Conservation (phyloP, 371 early-diverging fungal species). For the Syncephalastrum monosporum region DNA sequence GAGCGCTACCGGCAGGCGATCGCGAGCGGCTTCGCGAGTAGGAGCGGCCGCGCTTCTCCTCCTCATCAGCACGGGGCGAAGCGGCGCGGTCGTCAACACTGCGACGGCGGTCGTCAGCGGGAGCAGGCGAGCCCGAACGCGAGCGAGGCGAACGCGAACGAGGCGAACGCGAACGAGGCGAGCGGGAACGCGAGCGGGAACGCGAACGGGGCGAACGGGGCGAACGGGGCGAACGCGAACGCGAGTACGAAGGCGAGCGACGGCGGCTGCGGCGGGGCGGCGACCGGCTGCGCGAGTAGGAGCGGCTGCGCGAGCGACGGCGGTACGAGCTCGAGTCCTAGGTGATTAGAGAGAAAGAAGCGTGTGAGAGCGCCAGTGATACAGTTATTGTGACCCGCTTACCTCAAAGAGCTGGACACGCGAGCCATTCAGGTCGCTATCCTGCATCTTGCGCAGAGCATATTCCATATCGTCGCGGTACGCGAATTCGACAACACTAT, state of each 20-base stretch:
- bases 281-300: conserved; percentile 39
- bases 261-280: conserved; percentile 41
- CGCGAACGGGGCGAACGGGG: conserved; percentile 22
- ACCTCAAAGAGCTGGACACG: conserved; percentile 79
- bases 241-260: conserved; percentile 23
- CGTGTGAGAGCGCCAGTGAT: conserved; percentile 2
- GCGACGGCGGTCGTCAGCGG: conserved; percentile 22
- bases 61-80: too few relatives aligned
- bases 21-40: conserved; percentile 49
- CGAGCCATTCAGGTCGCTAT: conserved; percentile 83
- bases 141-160: conserved; percentile 33
- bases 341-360: neutral
- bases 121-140: conserved; percentile 26
- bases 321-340: conserved; percentile 39
- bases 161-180: conserved; percentile 19
- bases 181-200: conserved; percentile 11
- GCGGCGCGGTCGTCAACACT: conserved; percentile 14
- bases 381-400: conserved; percentile 11
- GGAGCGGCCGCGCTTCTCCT: conserved; percentile 22
- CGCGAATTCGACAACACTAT: conserved; percentile 87
- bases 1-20: conserved; percentile 33
- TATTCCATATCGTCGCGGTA: conserved; percentile 79
- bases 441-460: conserved; percentile 85
- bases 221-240: conserved; percentile 14
- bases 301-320: conserved; percentile 36